Evolutionary conservation across 805 yeast genomes (phyloP), one percentile per base, ranked within the genome.

Genomic region (Metschnikowia proteae): DNA sequence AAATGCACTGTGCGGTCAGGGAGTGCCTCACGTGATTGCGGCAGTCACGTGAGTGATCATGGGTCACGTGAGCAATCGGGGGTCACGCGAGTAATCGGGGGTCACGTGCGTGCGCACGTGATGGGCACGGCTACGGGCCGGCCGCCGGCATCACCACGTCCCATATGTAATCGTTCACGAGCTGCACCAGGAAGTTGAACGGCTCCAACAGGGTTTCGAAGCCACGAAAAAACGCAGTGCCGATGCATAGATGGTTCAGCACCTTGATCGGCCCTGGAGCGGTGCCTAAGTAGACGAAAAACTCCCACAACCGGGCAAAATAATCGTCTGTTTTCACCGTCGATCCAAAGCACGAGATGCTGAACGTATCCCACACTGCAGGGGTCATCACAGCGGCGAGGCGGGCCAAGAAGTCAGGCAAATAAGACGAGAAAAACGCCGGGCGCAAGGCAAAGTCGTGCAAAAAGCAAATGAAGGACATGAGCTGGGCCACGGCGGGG

Each of bases 221-320:
- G 35, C 45, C 38, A 27, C 48, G 47, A 42, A 55, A 46, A 37
- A 55, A 53, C 3, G 42, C 34, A 2, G 58, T 55, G 50, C 50
- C 53, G 28, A 55, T 33, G 25, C 30, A 34, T 5, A 55, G 33
- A 6, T 35, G 11, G n/a, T 38, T 31, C 26, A 50, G 48, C 40
- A 55, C 38, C 35, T 13, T 38, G 10, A 55, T 30, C 31, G 47
- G 50, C 23, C 27, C 46, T 8, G 51, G 46, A 40, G 36, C 42
- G 23, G 34, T 28, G 28, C 34, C 48, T 4, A 48, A 43, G 17
- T 45, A 48, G 43, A 43, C 31, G 2, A 52, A 55, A 11, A 55
- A 39, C n/a, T 43, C 50, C 58, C 58, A 55, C 23, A 55, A 35
- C 45, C 45, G 55, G 32, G 29, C 37, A 17, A 51, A 31, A 37